A percentile compares a stretch with the other conserved stretches of the same genome.
Conservation (phyloP, 305 asterid genomes). For the Stenogyne calaminthoides region DNA sequence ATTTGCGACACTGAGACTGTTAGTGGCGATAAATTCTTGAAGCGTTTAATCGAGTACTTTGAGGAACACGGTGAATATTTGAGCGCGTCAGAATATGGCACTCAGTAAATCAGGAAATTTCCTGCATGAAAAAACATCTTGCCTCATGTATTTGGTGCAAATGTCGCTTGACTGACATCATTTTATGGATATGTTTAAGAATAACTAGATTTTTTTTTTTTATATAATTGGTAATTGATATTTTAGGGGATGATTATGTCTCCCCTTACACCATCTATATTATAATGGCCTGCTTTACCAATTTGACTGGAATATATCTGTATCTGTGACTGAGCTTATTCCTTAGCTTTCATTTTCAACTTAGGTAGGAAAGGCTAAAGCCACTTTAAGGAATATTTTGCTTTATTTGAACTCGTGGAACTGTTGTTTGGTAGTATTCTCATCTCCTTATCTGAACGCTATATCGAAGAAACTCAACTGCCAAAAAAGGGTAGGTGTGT, state of each 20-base stretch:
- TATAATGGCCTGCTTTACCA: neutral
- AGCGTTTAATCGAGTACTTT: constrained; percentile 82
- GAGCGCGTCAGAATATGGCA: constrained; percentile 86
- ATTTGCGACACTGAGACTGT: constrained; percentile 96
- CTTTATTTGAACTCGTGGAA: constrained; percentile 10
- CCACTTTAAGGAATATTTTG: constrained; percentile 7
- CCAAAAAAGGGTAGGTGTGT: constrained; percentile 12
- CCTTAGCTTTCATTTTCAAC: neutral
- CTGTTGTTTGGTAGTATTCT: constrained; percentile 19
- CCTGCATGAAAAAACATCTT: neutral
- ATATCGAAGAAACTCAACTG: constrained; percentile 7
- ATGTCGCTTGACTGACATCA: constrained; percentile 8
- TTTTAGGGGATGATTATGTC: constrained; percentile 9
- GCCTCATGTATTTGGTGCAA: too few relatives aligned
- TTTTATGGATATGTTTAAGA: constrained; percentile 10
- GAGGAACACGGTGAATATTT: constrained; percentile 94
- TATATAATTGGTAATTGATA: constrained; percentile 1
- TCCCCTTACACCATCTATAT: constrained; percentile 10
- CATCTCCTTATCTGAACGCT: constrained; percentile 10
- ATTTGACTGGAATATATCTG: neutral
- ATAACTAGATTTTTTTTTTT: neutral
- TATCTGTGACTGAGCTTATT: neutral
- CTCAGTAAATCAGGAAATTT: constrained; percentile 41
- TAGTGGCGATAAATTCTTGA: constrained; percentile 78
- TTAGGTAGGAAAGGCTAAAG: constrained; percentile 16